Percentiles rank a stretch among this genome's conserved stretches.
These are phyloP conservation scores for Colletotrichum paranaense DNA, from an alignment of 2,329 filamentous ascomycete genomes.

Conservation along the genomic window DNA sequence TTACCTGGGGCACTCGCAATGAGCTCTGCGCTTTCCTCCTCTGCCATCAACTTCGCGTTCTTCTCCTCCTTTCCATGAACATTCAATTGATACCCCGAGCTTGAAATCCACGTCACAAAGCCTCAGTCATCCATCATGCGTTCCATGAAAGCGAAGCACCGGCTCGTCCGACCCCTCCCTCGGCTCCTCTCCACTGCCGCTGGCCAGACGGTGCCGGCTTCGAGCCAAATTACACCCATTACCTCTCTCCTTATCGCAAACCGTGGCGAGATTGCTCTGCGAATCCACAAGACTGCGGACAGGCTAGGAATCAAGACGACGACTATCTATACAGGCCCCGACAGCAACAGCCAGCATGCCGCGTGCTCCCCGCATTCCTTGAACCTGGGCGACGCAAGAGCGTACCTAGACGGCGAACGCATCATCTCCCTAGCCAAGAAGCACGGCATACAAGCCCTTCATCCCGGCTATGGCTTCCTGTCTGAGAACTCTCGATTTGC, in stretches of 20 bases:
- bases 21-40: background rate
- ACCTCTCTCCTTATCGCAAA: constrained; percentile 95
- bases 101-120: background rate
- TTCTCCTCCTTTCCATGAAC: background rate
- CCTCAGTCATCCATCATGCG: constrained; percentile 56
- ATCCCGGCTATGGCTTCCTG: constrained; percentile 96
- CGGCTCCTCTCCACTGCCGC: constrained; percentile 46
- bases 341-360: constrained; percentile 88
- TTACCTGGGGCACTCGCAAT: background rate
- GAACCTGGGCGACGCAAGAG: constrained; percentile 83
- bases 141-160: constrained; percentile 63
- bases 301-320: constrained; percentile 92
- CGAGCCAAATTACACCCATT: constrained; percentile 59
- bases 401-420: constrained; percentile 92
- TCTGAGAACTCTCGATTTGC: constrained; percentile 96
- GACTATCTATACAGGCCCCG: constrained; percentile 94
- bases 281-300: constrained; percentile 88
- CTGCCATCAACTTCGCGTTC: background rate
- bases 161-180: constrained; percentile 57
- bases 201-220: constrained; percentile 24
- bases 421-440: constrained; percentile 91
- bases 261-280: constrained; percentile 94
- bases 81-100: constrained; percentile 1
- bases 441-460: constrained; percentile 88
- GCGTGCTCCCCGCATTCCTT: constrained; percentile 85